A percentile compares a stretch with the other conserved stretches of the same genome.
Conservation (phyloP, 1,284 basidiomycete genomes). For the Ceratobasidium sp. region DNA sequence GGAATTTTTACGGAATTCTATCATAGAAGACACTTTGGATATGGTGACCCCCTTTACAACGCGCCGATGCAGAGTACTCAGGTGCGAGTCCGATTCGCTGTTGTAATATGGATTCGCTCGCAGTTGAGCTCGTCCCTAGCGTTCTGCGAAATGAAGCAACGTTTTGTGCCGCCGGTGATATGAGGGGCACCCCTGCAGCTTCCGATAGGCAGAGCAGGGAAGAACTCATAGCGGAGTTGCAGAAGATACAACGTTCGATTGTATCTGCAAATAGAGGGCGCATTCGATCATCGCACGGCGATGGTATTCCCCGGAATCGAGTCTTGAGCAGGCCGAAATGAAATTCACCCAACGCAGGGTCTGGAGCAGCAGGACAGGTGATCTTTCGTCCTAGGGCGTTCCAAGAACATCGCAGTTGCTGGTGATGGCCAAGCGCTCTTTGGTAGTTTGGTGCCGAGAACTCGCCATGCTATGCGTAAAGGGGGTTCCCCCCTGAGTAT, state of each 20-base stretch:
- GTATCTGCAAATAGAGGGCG: neutral
- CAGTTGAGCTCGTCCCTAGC: neutral
- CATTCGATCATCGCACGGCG: neutral
- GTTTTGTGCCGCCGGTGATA: neutral
- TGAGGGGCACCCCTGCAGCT: neutral
- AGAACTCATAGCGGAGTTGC: neutral
- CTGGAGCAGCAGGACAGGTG: neutral
- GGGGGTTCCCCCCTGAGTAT: neutral
- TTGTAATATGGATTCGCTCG: neutral
- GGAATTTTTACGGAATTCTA: no score
- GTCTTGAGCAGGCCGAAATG: neutral
- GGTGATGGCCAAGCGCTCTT: no score
- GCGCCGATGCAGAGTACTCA: no score
- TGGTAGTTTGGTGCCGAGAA: no score
- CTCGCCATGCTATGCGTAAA: neutral
- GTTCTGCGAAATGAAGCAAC: neutral
- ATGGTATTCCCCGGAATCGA: neutral
- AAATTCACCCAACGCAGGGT: neutral
- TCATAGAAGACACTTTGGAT: no score
- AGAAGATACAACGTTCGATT: no score
- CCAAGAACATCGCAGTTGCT: neutral
- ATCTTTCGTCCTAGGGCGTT: neutral
- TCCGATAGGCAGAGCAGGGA: neutral
- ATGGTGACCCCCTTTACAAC: no score
- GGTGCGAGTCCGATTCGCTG: no score